These are phyloP conservation scores for Diplodia sapinea DNA, from an alignment of 2,329 filamentous ascomycete genomes.

Conservation along the genomic window DNA sequence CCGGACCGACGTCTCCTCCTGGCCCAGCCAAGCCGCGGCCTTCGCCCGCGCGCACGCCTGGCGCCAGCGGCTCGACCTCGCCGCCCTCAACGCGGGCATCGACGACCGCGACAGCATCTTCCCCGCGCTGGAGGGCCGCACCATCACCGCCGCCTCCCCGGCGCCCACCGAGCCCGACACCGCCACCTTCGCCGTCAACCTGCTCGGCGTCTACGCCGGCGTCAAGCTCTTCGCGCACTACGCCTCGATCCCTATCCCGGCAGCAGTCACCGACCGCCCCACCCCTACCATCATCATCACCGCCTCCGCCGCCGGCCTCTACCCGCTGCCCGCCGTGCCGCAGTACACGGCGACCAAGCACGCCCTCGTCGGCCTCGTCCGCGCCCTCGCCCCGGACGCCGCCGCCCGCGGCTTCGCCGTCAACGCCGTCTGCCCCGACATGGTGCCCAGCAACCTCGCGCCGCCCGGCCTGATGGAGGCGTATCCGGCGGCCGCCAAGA, in stretches of 20 bases:
- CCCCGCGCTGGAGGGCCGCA: constrained; percentile 32
- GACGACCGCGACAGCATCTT: constrained; percentile 47
- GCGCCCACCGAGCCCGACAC: constrained; percentile 43
- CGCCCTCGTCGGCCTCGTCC: constrained; percentile 44
- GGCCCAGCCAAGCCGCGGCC: constrained; percentile 46
- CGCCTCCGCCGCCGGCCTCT: constrained; percentile 43
- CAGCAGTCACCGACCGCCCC: neutral
- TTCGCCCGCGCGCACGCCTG: constrained; percentile 51
- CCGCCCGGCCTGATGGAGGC: constrained; percentile 40
- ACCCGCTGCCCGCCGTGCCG: constrained; percentile 42
- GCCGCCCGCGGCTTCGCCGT: constrained; percentile 36
- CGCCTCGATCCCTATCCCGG: too few species aligned
- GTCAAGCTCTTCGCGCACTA: constrained; percentile 49
- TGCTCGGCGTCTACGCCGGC: constrained; percentile 45
- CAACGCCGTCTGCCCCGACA: constrained; percentile 42
- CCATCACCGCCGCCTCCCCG: constrained; percentile 32
- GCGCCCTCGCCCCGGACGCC: constrained; percentile 37
- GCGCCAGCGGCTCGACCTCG: constrained; percentile 51
- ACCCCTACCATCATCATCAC: constrained; percentile 46
- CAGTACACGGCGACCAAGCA: constrained; percentile 48
- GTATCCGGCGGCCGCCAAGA: constrained; percentile 39
- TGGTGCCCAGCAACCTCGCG: constrained; percentile 41
- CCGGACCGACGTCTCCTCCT: constrained; percentile 50
- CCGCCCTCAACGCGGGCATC: constrained; percentile 52
- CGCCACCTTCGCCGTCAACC: constrained; percentile 44